Conservation (phyloP, 169 alveolate genomes). For the Cryptosporidium ubiquitum region DNA sequence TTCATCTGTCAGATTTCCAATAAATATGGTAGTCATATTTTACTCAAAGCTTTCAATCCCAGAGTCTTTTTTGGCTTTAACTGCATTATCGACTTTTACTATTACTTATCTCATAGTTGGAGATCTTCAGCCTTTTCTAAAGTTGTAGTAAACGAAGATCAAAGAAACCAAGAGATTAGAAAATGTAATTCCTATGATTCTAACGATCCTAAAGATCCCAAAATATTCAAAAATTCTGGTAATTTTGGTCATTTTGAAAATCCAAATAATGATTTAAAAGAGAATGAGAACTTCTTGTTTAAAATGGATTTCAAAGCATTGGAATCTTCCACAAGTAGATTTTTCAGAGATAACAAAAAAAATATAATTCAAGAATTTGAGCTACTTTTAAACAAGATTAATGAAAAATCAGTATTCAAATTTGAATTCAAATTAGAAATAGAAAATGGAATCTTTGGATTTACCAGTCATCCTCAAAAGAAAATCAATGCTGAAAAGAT, state of each 20-base stretch:
- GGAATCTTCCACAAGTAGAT: constrained; percentile 1
- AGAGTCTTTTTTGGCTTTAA: constrained; percentile 57
- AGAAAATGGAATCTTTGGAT: constrained; percentile 44
- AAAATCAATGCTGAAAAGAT: neutral
- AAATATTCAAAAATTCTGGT: too few relatives aligned
- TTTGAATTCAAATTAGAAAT: constrained; percentile 49
- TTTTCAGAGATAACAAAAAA: constrained; percentile 16
- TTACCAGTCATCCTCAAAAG: constrained; percentile 46
- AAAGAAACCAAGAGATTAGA: too few relatives aligned
- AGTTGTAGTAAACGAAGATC: neutral
- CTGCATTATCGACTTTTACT: constrained; percentile 56
- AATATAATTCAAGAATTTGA: constrained; percentile 24
- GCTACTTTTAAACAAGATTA: neutral
- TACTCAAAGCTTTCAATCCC: constrained; percentile 51
- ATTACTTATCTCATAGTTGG: constrained; percentile 65
- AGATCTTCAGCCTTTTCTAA: constrained; percentile 63
- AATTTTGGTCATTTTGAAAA: neutral
- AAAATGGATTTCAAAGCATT: neutral
- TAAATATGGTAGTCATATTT: constrained; percentile 7
- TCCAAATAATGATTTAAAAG: neutral
- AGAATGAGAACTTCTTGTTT: neutral
- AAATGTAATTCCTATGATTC: too few relatives aligned
- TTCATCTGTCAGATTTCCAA: constrained; percentile 45
- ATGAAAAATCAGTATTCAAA: neutral
- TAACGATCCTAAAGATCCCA: too few relatives aligned